Conservation (phyloP, 768 basidiomycete species). For the Dentipellis fragilis region DNA sequence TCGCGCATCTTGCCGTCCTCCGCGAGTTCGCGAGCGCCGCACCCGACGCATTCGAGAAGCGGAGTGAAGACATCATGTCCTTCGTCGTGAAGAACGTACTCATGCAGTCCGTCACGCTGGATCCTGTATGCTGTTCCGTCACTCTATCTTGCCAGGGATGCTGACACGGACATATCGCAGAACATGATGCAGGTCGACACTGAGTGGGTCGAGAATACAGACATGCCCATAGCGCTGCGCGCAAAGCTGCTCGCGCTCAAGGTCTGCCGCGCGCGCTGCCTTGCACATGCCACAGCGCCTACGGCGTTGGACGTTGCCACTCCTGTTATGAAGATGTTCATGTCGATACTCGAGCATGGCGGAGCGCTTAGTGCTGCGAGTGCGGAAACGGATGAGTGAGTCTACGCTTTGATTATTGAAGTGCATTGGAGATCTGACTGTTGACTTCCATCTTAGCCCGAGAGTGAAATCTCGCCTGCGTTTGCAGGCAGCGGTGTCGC, state of each 20-base stretch:
- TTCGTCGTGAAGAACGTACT: constrained; percentile 66
- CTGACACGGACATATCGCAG: constrained; percentile 22
- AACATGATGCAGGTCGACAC: constrained; percentile 48
- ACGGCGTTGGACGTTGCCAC: constrained; percentile 56
- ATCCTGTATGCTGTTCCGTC: constrained; percentile 34
- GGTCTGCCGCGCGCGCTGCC: constrained; percentile 69
- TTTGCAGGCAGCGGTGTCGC: constrained; percentile 68
- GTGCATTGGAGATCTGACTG: constrained; percentile 10
- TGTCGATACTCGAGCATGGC: constrained; percentile 54
- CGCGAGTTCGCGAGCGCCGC: constrained; percentile 62
- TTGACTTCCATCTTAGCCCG: constrained; percentile 26
- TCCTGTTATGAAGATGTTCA: constrained; percentile 71
- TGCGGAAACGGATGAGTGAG: constrained; percentile 36
- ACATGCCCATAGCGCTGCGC: constrained; percentile 44
- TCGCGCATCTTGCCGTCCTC: constrained; percentile 62
- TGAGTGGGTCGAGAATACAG: constrained; percentile 71
- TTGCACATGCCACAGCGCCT: constrained; percentile 52
- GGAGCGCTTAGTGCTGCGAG: constrained; percentile 53
- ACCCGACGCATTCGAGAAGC: constrained; percentile 67
- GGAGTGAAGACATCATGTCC: constrained; percentile 62
- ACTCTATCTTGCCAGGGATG: not conserved
- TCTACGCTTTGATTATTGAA: constrained; percentile 1
- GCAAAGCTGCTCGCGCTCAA: constrained; percentile 75
- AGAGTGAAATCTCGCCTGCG: constrained; percentile 70
- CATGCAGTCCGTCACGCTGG: constrained; percentile 40